phyloP scores from a whole-genome alignment of 2,329 filamentous ascomycete species.

The Dactylellina drechsleri region DNA sequence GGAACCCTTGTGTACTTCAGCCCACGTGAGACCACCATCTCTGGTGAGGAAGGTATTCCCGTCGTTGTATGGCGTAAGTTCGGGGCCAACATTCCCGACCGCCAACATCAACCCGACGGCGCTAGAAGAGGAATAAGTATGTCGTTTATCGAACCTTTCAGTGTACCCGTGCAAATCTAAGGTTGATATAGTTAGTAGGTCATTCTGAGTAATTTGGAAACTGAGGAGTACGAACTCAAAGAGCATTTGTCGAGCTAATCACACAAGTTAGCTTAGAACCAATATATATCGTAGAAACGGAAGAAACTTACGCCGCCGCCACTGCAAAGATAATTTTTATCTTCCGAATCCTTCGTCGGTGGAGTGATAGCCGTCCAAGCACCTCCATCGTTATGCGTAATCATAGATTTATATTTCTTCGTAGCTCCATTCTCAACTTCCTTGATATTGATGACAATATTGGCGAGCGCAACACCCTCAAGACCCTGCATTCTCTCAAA shows the following conservation, averaged over 20 bases:
- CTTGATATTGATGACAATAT: slow-evolving; percentile 79
- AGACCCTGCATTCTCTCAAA: slow-evolving; percentile 95
- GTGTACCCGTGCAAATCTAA: slow-evolving; percentile 89
- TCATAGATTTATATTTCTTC: slow-evolving; percentile 88
- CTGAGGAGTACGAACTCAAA: slow-evolving; percentile 62
- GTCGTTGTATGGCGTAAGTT: slow-evolving; percentile 73
- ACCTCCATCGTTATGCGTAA: slow-evolving; percentile 95
- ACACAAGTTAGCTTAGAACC: slow-evolving; percentile 10
- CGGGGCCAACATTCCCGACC: slow-evolving; percentile 86
- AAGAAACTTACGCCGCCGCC: slow-evolving; percentile 59
- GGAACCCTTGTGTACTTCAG: slow-evolving; percentile 81
- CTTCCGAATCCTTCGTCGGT: slow-evolving; percentile 76
- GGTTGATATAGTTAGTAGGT: slow-evolving; percentile 60
- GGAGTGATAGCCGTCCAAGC: slow-evolving; percentile 82
- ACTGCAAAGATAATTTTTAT: slow-evolving; percentile 76
- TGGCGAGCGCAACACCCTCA: slow-evolving; percentile 88
- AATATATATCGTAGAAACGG: not conserved
- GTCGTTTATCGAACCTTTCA: slow-evolving; percentile 80
- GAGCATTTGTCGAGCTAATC: slow-evolving; percentile 74
- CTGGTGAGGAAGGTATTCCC: slow-evolving; percentile 89
- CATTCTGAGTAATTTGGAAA: not conserved
- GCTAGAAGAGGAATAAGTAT: slow-evolving; percentile 87
- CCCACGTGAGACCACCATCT: slow-evolving; percentile 92
- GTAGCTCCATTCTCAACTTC: slow-evolving; percentile 71
- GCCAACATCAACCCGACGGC: slow-evolving; percentile 92